These are phyloP conservation scores for Nakaseomyces kungkrabaensis DNA, from an alignment of 1,139 yeast species.

Conservation along the genomic window DNA sequence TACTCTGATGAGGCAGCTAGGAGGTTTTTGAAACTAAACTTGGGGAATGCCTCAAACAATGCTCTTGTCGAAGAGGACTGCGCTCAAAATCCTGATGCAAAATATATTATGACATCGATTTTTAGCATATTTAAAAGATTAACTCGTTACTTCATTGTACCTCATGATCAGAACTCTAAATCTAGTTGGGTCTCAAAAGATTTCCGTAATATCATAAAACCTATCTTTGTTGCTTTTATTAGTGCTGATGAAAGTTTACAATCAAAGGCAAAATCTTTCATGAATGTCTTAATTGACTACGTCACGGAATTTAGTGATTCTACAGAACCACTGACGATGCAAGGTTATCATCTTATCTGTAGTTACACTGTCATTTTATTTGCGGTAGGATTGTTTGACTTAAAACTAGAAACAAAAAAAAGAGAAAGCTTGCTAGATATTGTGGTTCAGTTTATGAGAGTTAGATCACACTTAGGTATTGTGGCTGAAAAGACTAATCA, in stretches of 20 bases:
- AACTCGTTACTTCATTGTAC: slow-evolving; percentile 19
- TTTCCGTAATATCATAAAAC: slow-evolving; percentile 11
- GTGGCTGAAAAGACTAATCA: slow-evolving; percentile 10
- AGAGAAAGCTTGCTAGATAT: slow-evolving; percentile 20
- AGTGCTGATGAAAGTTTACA: slow-evolving; percentile 6
- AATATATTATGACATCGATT: slow-evolving; percentile 22
- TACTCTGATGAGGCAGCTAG: slow-evolving; percentile 9
- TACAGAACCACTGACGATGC: slow-evolving; percentile 11
- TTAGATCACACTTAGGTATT: slow-evolving; percentile 18
- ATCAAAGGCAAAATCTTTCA: slow-evolving; percentile 5
- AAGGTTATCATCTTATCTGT: slow-evolving; percentile 16
- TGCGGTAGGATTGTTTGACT: slow-evolving; percentile 21
- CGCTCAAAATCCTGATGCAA: slow-evolving; percentile 13
- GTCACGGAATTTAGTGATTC: slow-evolving; percentile 15
- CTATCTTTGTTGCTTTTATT: slow-evolving; percentile 13
- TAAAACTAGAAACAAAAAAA: slow-evolving; percentile 15
- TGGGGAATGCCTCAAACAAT: background rate
- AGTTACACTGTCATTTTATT: slow-evolving; percentile 19
- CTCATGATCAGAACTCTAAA: slow-evolving; percentile 14
- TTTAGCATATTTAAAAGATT: slow-evolving; percentile 23
- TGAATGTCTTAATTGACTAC: slow-evolving; percentile 18
- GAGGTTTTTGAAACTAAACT: slow-evolving; percentile 3
- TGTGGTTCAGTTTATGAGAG: slow-evolving; percentile 16
- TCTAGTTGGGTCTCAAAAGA: slow-evolving; percentile 17
- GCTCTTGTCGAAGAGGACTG: slow-evolving; percentile 6